Conservation (phyloP, 805 yeast genomes). For the Diddensiella santjacobensis region DNA sequence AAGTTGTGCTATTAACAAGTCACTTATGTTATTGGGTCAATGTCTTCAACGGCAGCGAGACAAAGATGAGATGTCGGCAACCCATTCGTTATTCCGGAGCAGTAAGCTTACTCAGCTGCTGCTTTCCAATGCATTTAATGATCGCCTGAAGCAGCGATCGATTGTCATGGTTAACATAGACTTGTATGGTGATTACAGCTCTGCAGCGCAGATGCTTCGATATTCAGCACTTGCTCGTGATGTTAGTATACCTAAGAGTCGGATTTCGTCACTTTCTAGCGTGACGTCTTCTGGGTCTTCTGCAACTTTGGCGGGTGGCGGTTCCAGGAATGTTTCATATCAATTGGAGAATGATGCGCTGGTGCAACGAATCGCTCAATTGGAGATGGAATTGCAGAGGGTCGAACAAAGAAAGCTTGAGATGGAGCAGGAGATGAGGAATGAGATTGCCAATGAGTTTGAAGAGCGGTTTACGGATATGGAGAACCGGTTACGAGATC, state of each 20-base stretch:
- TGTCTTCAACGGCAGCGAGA: constrained; percentile 41
- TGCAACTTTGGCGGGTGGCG: constrained; percentile 1
- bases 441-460: constrained; percentile 30
- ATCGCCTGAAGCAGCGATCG: constrained; percentile 29
- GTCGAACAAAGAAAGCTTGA: constrained; percentile 16
- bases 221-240: constrained; percentile 31
- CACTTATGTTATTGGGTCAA: constrained; percentile 49
- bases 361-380: constrained; percentile 22
- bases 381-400: constrained; percentile 11
- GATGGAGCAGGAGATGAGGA: constrained; percentile 25
- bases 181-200: constrained; percentile 38
- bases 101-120: constrained; percentile 48
- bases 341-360: constrained; percentile 3
- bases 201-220: constrained; percentile 32
- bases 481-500: constrained; percentile 28
- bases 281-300: constrained; percentile 10
- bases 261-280: constrained; percentile 16
- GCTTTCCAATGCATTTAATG: constrained; percentile 42
- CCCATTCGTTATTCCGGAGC: constrained; percentile 44
- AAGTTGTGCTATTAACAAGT: constrained; percentile 47
- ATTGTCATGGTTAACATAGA: constrained; percentile 39
- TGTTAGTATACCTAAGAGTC: constrained; percentile 20
- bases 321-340: neutral
- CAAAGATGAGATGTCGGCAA: constrained; percentile 30
- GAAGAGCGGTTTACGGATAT: constrained; percentile 28